A percentile compares a stretch with the other conserved stretches of the same genome.
Conservation (phyloP, 106 monocot species). For the Acorus calamus region DNA sequence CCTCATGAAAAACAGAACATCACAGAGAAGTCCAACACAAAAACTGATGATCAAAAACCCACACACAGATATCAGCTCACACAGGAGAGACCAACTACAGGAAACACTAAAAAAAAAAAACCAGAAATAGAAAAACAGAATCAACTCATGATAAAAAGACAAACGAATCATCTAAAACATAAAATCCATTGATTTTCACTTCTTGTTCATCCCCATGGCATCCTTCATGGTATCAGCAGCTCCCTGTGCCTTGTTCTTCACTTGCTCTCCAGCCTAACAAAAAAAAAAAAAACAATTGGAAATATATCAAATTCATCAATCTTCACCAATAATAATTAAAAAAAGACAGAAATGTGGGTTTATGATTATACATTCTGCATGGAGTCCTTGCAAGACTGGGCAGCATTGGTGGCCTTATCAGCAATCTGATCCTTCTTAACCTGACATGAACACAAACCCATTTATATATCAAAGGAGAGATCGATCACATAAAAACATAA, state of each 20-base stretch:
- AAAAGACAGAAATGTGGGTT: neutral
- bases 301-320: no score
- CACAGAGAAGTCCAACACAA: no score
- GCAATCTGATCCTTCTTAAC: neutral
- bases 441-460: neutral
- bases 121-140: no score
- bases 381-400: neutral
- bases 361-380: neutral
- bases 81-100: no score
- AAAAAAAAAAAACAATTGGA: neutral
- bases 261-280: conserved; percentile 1
- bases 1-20: no score
- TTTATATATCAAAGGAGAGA: neutral
- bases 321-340: neutral
- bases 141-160: no score
- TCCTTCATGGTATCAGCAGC: conserved; percentile 5
- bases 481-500: neutral
- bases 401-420: neutral
- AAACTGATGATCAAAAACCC: no score
- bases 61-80: no score
- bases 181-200: no score
- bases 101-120: no score
- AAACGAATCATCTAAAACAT: no score
- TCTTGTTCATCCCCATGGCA: neutral
- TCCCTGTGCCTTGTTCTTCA: conserved; percentile 10